phyloP scores from a whole-genome alignment of 73 alveolate genomes.

The Paramecium biaurelia region DNA sequence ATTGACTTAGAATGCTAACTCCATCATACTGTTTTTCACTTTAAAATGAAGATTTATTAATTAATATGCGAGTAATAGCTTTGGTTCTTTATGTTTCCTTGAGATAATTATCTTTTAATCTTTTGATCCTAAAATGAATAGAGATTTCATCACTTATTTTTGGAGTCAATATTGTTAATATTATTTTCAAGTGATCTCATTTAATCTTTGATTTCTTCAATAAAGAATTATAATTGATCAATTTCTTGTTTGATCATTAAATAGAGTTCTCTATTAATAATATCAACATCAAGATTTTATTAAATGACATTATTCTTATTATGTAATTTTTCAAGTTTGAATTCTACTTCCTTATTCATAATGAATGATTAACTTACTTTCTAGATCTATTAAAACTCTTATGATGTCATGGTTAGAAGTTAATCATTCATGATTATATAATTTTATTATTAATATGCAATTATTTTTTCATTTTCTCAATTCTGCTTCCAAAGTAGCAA shows the following conservation, averaged over 20 bases:
- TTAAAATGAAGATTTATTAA: background rate
- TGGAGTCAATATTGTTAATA: background rate
- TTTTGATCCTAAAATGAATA: background rate
- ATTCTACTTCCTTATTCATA: slow-evolving; percentile 26
- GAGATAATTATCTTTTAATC: slow-evolving; percentile 28
- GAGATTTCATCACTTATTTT: background rate
- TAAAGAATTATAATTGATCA: background rate
- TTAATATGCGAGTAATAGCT: background rate
- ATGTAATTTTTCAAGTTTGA: background rate
- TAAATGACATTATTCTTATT: slow-evolving; percentile 21
- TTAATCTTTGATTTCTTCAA: slow-evolving; percentile 4
- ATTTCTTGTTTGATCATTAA: background rate
- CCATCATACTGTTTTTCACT: background rate
- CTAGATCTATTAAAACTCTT: background rate
- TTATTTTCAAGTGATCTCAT: background rate
- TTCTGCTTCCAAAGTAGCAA: slow-evolving; percentile 38
- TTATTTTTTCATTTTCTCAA: background rate
- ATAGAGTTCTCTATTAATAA: background rate
- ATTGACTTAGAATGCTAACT: background rate
- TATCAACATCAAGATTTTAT: slow-evolving; percentile 33
- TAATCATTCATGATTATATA: background rate
- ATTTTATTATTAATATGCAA: background rate
- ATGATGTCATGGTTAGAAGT: background rate
- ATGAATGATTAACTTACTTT: background rate
- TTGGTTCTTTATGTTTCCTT: background rate